Percentiles rank a stretch among this genome's conserved stretches.
phyloP scores from a whole-genome alignment of 495 filamentous ascomycete species.

The Thozetella sp. region DNA sequence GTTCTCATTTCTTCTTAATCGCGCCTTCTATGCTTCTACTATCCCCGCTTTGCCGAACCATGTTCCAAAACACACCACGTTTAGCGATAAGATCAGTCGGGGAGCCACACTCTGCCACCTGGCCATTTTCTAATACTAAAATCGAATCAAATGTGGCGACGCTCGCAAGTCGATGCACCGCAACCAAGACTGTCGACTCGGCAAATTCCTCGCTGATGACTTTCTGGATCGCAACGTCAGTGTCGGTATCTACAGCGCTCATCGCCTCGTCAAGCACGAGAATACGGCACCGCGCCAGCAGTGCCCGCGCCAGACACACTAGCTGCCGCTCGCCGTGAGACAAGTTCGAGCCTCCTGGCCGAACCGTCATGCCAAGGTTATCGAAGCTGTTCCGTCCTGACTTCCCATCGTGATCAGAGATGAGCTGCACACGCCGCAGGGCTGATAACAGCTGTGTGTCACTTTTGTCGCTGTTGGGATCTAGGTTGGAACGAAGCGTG shows the following conservation, averaged over 20 bases:
- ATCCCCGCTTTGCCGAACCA: too few species aligned
- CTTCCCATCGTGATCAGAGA: neutral
- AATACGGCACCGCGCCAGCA: slow-evolving; percentile 73
- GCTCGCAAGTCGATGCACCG: slow-evolving; percentile 72
- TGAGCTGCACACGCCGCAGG: slow-evolving; percentile 14
- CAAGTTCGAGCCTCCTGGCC: slow-evolving; percentile 42
- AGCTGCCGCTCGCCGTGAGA: slow-evolving; percentile 67
- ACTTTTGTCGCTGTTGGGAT: slow-evolving; percentile 49
- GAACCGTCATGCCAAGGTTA: neutral
- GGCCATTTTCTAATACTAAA: slow-evolving; percentile 62
- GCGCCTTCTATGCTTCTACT: too few species aligned
- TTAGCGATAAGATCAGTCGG: slow-evolving; percentile 18
- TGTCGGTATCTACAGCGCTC: slow-evolving; percentile 71
- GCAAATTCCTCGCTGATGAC: slow-evolving; percentile 69
- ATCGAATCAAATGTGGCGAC: slow-evolving; percentile 74
- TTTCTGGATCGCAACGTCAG: slow-evolving; percentile 71
- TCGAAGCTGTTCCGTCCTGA: neutral
- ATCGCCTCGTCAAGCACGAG: slow-evolving; percentile 90
- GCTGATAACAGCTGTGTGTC: slow-evolving; percentile 56
- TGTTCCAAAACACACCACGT: too few species aligned
- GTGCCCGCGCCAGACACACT: slow-evolving; percentile 70
- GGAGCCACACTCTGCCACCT: slow-evolving; percentile 54
- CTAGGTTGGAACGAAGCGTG: slow-evolving; percentile 52
- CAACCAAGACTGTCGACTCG: slow-evolving; percentile 75
- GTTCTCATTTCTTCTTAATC: too few species aligned